These are phyloP conservation scores for Colletotrichum lindemuthianum DNA, from an alignment of 2,329 filamentous ascomycete genomes.

Conservation along the genomic window DNA sequence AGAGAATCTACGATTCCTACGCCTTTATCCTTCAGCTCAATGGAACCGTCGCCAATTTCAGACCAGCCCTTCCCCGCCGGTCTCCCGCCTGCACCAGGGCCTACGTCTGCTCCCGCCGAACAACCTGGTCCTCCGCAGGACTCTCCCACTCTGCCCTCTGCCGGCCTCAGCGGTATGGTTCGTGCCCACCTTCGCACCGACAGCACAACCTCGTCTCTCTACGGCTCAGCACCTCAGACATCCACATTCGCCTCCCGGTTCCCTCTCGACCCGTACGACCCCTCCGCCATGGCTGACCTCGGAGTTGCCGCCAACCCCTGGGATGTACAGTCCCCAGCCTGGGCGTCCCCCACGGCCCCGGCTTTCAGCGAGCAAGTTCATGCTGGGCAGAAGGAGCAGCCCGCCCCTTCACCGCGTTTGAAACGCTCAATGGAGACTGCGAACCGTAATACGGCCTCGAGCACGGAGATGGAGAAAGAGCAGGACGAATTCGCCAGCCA, in stretches of 20 bases:
- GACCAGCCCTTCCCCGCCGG: conserved; percentile 38
- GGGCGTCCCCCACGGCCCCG: conserved; percentile 35
- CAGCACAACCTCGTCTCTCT: conserved; percentile 85
- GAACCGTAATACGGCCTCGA: conserved; percentile 22
- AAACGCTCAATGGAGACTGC: neutral
- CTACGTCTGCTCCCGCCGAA: conserved; percentile 33
- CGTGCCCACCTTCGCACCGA: conserved; percentile 84
- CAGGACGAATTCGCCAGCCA: conserved; percentile 79
- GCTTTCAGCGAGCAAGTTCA: conserved; percentile 18
- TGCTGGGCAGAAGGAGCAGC: neutral
- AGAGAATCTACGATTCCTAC: conserved; percentile 56
- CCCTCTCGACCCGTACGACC: conserved; percentile 46
- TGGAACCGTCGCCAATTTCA: conserved; percentile 42
- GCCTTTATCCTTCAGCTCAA: conserved; percentile 50
- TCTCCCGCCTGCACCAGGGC: too few relatives aligned
- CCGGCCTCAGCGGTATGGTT: conserved; percentile 82
- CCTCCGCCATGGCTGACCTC: conserved; percentile 44
- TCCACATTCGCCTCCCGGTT: conserved; percentile 51
- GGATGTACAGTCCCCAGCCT: conserved; percentile 46
- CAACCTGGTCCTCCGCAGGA: conserved; percentile 58
- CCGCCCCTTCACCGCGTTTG: neutral
- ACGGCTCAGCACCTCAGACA: conserved; percentile 59
- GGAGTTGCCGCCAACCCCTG: conserved; percentile 55
- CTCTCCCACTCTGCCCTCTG: conserved; percentile 81
- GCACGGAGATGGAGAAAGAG: conserved; percentile 58